phyloP scores from a whole-genome alignment of 208 protist species.

The Acanthamoeba quina region DNA sequence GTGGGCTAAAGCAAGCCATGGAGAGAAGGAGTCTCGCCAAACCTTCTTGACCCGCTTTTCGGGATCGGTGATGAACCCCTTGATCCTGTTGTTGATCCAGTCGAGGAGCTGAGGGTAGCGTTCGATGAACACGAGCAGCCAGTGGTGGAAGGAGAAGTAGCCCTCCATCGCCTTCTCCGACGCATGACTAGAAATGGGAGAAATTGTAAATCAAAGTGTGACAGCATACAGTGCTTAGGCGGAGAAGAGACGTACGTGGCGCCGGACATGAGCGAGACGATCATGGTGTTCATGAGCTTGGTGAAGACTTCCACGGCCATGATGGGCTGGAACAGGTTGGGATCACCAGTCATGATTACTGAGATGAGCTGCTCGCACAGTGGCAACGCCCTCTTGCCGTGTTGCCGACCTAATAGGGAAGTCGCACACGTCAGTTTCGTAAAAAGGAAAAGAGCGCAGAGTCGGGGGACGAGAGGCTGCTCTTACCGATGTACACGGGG shows the following conservation, averaged over 20 bases:
- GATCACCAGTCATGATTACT: neutral
- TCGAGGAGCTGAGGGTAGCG: slow-evolving; percentile 14
- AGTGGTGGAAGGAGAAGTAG: slow-evolving; percentile 44
- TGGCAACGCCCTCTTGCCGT: neutral
- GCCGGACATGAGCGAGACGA: slow-evolving; percentile 44
- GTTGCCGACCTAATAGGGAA: neutral
- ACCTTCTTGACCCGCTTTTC: neutral
- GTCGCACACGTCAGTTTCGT: neutral
- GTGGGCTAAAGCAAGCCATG: neutral
- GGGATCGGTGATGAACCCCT: slow-evolving; percentile 32
- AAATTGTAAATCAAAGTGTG: neutral
- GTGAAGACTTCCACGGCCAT: slow-evolving; percentile 46
- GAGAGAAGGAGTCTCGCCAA: neutral
- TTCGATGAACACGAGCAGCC: slow-evolving; percentile 36
- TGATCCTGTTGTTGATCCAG: neutral
- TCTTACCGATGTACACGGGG: neutral
- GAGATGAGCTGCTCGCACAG: slow-evolving; percentile 21
- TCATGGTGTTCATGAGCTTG: slow-evolving; percentile 63
- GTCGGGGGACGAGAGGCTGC: neutral
- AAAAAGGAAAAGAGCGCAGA: neutral
- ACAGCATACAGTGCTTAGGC: neutral
- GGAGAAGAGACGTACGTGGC: neutral
- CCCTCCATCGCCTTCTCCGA: neutral
- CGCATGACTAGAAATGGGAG: neutral
- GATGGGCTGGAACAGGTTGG: slow-evolving; percentile 1